Evolutionary conservation across 331 rosid genomes (phyloP).

Genomic region (Erythrophleum ivorense): DNA sequence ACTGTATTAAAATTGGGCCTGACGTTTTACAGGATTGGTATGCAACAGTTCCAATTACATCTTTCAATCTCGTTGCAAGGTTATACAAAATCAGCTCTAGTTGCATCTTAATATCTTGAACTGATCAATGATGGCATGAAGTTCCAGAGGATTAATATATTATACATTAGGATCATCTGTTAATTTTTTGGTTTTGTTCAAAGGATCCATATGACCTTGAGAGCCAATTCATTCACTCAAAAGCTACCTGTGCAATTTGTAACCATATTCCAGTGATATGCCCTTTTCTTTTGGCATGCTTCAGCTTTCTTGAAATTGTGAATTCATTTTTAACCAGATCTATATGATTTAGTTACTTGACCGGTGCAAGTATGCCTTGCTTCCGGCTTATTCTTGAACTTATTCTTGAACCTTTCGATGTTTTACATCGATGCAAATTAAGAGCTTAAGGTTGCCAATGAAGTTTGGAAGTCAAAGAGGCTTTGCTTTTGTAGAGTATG

Average conservation of each 20-base stretch:
- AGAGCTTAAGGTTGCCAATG: conserved; percentile 89
- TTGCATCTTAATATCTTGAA: neutral
- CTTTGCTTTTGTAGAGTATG: conserved; percentile 91
- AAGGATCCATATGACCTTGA: neutral
- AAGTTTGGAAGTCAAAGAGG: conserved; percentile 90
- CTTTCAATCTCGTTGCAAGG: neutral
- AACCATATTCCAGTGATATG: neutral
- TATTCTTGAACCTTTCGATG: conserved; percentile 13
- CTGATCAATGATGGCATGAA: neutral
- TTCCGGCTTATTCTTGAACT: conserved; percentile 28
- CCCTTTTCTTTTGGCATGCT: neutral
- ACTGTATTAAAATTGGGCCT: neutral
- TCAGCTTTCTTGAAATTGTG: neutral
- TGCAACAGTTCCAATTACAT: neutral
- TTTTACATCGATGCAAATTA: conserved; percentile 57
- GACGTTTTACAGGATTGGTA: conserved; percentile 6
- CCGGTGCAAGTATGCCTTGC: neutral
- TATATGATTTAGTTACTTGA: neutral
- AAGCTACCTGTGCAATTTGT: neutral
- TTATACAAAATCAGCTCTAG: neutral
- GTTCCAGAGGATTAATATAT: neutral
- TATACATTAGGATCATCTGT: neutral
- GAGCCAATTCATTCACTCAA: neutral
- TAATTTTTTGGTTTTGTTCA: neutral
- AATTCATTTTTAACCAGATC: conserved; percentile 4